Percentiles rank a stretch among this genome's conserved stretches.
These are phyloP conservation scores for Trichaptum fuscoviolaceum DNA, from an alignment of 768 basidiomycete species.

Conservation along the genomic window DNA sequence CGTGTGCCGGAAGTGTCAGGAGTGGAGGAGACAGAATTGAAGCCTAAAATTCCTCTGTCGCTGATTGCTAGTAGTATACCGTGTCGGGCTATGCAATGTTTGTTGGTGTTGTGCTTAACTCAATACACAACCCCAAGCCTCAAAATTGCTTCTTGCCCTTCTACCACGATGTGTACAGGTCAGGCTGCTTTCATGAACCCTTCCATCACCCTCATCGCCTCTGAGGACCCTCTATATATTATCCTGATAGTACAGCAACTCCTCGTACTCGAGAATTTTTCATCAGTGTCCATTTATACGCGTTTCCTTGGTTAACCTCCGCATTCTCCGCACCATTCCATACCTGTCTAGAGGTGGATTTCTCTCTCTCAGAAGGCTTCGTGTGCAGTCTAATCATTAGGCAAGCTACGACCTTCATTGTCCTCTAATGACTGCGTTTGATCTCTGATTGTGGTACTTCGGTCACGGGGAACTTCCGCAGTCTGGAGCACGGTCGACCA, in stretches of 20 bases:
- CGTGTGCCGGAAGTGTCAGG: background rate
- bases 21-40: background rate
- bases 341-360: background rate
- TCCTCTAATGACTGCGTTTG: background rate
- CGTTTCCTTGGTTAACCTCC: background rate
- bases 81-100: background rate
- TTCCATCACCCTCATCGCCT: background rate
- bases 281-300: background rate
- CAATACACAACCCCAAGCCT: background rate
- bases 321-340: background rate
- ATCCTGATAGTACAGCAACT: background rate
- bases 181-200: background rate
- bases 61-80: background rate
- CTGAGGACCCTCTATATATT: background rate
- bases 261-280: background rate
- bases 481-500: background rate
- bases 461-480: background rate
- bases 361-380: too few relatives aligned
- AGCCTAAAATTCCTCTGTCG: background rate
- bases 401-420: background rate
- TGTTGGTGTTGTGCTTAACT: background rate
- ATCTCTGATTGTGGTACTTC: background rate
- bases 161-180: too few relatives aligned
- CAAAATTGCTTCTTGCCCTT: too few relatives aligned
- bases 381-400: too few relatives aligned